A percentile compares a stretch with the other conserved stretches of the same genome.
Conservation (phyloP, 2,329 filamentous ascomycete genomes). For the Penicillium sp. region DNA sequence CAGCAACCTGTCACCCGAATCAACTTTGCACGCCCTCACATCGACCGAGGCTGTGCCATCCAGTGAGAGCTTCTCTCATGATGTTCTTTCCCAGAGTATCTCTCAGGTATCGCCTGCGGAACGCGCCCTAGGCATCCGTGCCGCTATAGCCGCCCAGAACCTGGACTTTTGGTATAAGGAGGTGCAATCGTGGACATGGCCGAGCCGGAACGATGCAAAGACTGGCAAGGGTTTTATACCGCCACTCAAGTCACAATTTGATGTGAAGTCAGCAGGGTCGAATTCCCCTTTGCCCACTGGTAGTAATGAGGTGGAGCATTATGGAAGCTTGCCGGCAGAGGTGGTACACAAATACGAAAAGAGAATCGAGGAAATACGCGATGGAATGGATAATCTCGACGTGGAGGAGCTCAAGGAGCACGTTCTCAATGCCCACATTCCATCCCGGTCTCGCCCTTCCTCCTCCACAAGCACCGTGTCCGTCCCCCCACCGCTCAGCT, state of each 20-base stretch:
- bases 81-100: slow-evolving; percentile 50
- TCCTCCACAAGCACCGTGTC: slow-evolving; percentile 46
- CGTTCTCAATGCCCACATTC: slow-evolving; percentile 76
- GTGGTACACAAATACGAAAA: slow-evolving; percentile 67
- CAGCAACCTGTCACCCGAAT: slow-evolving; percentile 53
- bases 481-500: slow-evolving; percentile 46
- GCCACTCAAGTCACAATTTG: slow-evolving; percentile 13
- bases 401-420: slow-evolving; percentile 81
- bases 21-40: slow-evolving; percentile 52
- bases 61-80: slow-evolving; percentile 38
- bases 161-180: slow-evolving; percentile 59
- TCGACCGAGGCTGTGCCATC: slow-evolving; percentile 42
- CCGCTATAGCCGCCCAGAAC: slow-evolving; percentile 58
- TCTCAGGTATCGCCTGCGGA: slow-evolving; percentile 55
- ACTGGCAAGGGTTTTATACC: slow-evolving; percentile 45
- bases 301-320: slow-evolving; percentile 48
- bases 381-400: slow-evolving; percentile 44
- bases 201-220: slow-evolving; percentile 38
- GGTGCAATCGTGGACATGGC: slow-evolving; percentile 59
- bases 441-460: slow-evolving; percentile 57
- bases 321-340: slow-evolving; percentile 66
- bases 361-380: slow-evolving; percentile 69
- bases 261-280: not conserved
- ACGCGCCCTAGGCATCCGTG: slow-evolving; percentile 57
- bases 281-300: slow-evolving; percentile 1